These are phyloP conservation scores for Xylariaceae sp. DNA, from an alignment of 2,329 filamentous ascomycete species.

Conservation along the genomic window DNA sequence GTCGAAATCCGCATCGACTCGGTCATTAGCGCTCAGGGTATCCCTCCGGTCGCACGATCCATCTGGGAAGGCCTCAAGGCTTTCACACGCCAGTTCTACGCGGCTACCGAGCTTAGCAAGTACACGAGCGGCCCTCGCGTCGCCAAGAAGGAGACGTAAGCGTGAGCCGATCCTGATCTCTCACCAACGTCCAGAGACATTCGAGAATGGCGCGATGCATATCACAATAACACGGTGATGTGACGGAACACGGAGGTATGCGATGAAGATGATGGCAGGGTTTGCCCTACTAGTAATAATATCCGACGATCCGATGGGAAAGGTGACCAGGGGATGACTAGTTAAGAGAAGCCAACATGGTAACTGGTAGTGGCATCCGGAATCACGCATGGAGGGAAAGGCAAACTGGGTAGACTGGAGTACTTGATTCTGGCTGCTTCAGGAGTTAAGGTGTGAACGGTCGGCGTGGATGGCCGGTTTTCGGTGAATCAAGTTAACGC, in stretches of 20 bases:
- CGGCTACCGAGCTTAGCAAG: constrained; percentile 70
- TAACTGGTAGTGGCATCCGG: constrained; percentile 4
- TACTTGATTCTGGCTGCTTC: constrained; percentile 17
- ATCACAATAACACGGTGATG: constrained; percentile 20
- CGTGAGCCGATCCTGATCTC: not conserved
- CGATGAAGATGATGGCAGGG: not conserved
- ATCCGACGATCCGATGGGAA: not conserved
- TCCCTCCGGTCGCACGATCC: constrained; percentile 71
- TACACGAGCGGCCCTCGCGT: constrained; percentile 57
- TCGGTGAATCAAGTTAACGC: constrained; percentile 4
- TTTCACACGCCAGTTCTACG: constrained; percentile 65
- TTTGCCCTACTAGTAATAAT: not conserved
- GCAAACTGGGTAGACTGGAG: constrained; percentile 13
- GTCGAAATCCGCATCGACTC: constrained; percentile 73
- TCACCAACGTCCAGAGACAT: not conserved
- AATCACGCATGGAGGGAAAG: constrained; percentile 9
- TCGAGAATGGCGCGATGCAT: constrained; percentile 13
- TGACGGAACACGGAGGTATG: constrained; percentile 8
- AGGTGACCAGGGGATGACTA: constrained; percentile 1
- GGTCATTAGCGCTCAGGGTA: constrained; percentile 78
- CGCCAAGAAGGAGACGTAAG: constrained; percentile 61
- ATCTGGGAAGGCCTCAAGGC: constrained; percentile 78
- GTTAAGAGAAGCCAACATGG: not conserved
- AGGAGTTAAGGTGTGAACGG: constrained; percentile 15
- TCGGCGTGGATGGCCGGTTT: constrained; percentile 2